Evolutionary conservation across 345 rosid species (phyloP).

Genomic region (Melastoma malabathricum): DNA sequence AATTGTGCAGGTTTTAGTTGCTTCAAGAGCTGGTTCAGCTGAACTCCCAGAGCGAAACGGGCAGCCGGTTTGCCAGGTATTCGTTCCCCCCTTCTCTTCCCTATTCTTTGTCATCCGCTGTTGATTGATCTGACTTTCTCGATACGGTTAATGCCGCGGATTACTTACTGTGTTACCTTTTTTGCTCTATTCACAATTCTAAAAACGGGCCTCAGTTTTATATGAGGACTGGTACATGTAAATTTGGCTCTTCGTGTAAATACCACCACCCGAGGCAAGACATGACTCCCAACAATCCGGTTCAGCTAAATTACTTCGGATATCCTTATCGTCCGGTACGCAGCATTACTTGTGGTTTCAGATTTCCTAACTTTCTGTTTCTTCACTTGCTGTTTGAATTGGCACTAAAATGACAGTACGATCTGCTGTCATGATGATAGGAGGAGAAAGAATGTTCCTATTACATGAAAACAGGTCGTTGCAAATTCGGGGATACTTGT

Average conservation of each 20-base stretch:
- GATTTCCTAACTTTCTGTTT: neutral
- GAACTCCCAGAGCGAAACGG: conserved; percentile 72
- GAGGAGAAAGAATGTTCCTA: conserved; percentile 85
- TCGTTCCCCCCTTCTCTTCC: neutral
- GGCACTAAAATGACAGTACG: neutral
- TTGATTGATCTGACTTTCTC: conserved; percentile 4
- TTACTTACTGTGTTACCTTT: conserved; percentile 4
- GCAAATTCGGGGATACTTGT: conserved; percentile 79
- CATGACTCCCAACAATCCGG: conserved; percentile 35
- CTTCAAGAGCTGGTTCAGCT: conserved; percentile 36
- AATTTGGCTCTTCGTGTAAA: conserved; percentile 90
- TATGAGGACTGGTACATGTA: conserved; percentile 80
- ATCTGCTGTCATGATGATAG: conserved; percentile 22
- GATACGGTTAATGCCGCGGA: neutral
- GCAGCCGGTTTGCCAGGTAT: conserved; percentile 80
- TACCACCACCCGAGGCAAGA: conserved; percentile 85
- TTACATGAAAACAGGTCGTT: conserved; percentile 75
- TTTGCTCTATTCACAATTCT: neutral
- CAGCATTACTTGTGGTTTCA: conserved; percentile 8
- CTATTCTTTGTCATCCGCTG: neutral
- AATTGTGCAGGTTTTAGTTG: conserved; percentile 42
- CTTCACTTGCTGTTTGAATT: neutral
- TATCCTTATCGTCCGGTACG: conserved; percentile 84
- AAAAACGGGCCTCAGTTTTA: conserved; percentile 39
- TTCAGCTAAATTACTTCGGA: conserved; percentile 49